Conservation (phyloP, 352 stramenopile genomes). For the Phytophthora quininea region DNA sequence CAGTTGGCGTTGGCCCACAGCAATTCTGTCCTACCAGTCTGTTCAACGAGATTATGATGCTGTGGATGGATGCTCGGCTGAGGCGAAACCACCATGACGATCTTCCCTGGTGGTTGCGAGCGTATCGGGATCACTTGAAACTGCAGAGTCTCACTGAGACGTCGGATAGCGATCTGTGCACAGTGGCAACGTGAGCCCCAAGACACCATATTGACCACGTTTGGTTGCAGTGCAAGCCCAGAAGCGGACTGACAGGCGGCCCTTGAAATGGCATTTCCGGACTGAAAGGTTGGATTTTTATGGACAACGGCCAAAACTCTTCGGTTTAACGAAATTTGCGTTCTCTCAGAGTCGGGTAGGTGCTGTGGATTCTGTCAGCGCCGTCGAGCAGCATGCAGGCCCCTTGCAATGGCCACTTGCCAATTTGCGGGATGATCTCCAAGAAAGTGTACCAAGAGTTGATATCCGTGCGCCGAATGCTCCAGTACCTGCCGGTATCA, state of each 20-base stretch:
- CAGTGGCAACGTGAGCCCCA: too few species aligned
- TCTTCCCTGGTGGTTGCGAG: not conserved
- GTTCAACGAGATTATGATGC: not conserved
- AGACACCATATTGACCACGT: too few species aligned
- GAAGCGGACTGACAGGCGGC: not conserved
- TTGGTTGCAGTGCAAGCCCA: not conserved
- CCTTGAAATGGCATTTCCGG: constrained; percentile 4
- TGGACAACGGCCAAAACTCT: not conserved
- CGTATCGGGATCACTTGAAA: not conserved
- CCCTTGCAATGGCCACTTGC: constrained; percentile 6
- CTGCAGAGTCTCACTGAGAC: not conserved
- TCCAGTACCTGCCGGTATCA: constrained; percentile 27
- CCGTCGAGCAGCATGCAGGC: too few species aligned
- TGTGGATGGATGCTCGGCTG: not conserved
- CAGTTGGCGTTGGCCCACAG: too few species aligned
- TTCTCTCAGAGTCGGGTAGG: not conserved
- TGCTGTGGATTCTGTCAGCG: constrained; percentile 14
- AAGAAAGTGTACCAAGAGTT: constrained; percentile 36
- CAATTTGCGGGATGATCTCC: constrained; percentile 31
- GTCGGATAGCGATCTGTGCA: too few species aligned
- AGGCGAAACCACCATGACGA: too few species aligned
- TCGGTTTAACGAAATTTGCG: not conserved
- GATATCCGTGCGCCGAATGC: constrained; percentile 23
- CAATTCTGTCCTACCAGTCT: too few species aligned
- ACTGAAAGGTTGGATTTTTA: constrained; percentile 32